Evolutionary conservation across 176 grass and related monocot genomes (phyloP).

Genomic region (Leersia perrieri): DNA sequence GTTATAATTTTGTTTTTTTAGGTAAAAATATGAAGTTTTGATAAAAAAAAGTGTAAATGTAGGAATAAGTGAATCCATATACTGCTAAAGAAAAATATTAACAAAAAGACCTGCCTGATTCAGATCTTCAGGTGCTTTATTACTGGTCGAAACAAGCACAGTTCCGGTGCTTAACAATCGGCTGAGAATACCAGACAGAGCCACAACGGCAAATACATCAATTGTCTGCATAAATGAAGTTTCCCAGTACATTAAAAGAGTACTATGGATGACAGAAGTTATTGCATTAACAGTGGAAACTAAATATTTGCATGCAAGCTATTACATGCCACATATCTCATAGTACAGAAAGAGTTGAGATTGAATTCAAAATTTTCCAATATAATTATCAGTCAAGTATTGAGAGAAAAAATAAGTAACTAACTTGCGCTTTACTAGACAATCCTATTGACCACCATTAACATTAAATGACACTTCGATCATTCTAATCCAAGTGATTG

Average conservation of each 20-base stretch:
- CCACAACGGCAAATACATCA: slow-evolving; percentile 91
- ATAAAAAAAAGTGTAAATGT: background rate
- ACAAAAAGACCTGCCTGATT: slow-evolving; percentile 60
- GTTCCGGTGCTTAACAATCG: slow-evolving; percentile 80
- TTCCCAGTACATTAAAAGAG: slow-evolving; percentile 19
- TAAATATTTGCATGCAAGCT: background rate
- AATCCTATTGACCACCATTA: background rate
- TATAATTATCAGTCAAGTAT: background rate
- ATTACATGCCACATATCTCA: background rate
- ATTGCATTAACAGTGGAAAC: background rate
- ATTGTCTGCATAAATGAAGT: slow-evolving; percentile 61
- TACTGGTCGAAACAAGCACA: slow-evolving; percentile 83
- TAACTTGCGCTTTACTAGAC: background rate
- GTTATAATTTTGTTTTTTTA: background rate
- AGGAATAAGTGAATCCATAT: background rate
- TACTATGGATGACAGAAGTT: background rate
- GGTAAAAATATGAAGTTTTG: background rate
- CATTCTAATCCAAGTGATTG: background rate
- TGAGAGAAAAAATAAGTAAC: background rate
- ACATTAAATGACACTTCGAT: background rate
- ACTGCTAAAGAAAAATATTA: background rate
- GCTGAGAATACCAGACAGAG: slow-evolving; percentile 81
- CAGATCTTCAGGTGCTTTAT: slow-evolving; percentile 81
- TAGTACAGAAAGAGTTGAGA: background rate
- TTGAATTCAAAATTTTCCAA: background rate